These are phyloP conservation scores for barley (Hordeum vulgare) DNA, from an alignment of 176 grass and related monocot species.

Conservation along the genomic window DNA sequence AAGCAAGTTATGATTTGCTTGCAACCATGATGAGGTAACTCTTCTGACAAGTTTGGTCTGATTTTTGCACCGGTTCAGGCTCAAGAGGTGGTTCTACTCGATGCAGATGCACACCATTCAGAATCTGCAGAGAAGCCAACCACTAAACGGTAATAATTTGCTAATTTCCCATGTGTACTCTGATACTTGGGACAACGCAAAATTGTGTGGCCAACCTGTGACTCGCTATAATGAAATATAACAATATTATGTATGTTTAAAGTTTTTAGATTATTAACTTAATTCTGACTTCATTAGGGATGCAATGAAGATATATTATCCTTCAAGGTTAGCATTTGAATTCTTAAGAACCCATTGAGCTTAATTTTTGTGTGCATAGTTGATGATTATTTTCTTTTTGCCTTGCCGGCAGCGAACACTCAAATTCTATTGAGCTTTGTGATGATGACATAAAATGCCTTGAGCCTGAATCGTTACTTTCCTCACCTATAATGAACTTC, in stretches of 20 bases:
- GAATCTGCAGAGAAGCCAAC: conserved; percentile 30
- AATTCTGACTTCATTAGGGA: conserved; percentile 47
- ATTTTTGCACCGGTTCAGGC: conserved; percentile 36
- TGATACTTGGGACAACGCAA: background rate
- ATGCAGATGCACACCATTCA: conserved; percentile 49
- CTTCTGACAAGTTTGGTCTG: conserved; percentile 12
- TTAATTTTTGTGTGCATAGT: conserved; percentile 23
- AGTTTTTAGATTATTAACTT: conserved; percentile 22
- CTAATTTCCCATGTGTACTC: conserved; percentile 1
- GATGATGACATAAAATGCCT: conserved; percentile 69
- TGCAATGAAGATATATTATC: conserved; percentile 59
- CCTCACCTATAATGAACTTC: conserved; percentile 96
- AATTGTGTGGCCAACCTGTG: background rate
- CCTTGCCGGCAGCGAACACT: conserved; percentile 44
- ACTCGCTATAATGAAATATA: background rate
- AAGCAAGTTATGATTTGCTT: conserved; percentile 4
- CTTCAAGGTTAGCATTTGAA: conserved; percentile 58
- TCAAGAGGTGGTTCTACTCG: conserved; percentile 79
- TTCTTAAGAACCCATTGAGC: background rate
- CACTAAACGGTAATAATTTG: conserved; percentile 43
- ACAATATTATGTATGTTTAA: background rate
- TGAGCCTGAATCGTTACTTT: conserved; percentile 64
- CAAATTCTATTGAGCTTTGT: conserved; percentile 67
- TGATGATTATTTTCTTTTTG: conserved; percentile 24
- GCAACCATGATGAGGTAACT: background rate